Percentiles rank a stretch among this genome's conserved stretches.
These are phyloP conservation scores for Quercus glauca DNA, from an alignment of 306 rosid species.

Conservation along the genomic window DNA sequence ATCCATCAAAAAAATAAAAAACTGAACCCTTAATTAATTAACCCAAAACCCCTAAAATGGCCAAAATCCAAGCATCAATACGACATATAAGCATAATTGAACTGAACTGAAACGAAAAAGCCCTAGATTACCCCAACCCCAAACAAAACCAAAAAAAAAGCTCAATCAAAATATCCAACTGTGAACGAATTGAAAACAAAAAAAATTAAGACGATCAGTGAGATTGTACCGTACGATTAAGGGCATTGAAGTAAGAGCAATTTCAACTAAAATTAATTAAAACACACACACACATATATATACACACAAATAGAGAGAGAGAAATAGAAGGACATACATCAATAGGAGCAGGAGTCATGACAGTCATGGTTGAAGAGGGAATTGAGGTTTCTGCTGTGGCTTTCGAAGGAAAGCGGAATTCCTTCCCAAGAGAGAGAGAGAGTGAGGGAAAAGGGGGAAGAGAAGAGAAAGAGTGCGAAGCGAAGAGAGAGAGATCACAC, in stretches of 20 bases:
- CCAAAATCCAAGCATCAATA: conserved; percentile 40
- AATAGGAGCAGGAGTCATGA: conserved; percentile 72
- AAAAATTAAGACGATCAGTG: too few species aligned
- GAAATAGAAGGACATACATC: conserved; percentile 49
- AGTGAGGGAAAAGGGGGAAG: conserved; percentile 9
- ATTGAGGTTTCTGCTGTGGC: conserved; percentile 35
- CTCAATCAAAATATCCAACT: conserved; percentile 26
- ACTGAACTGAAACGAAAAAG: conserved; percentile 36
- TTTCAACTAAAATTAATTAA: too few species aligned
- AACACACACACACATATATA: too few species aligned
- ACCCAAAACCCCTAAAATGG: conserved; percentile 21
- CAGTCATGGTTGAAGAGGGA: conserved; percentile 52
- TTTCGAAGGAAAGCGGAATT: conserved; percentile 25
- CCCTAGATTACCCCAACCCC: conserved; percentile 42
- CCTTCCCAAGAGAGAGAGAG: conserved; percentile 23
- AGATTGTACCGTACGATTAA: too few species aligned
- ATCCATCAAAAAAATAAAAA: conserved; percentile 33
- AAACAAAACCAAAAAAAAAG: conserved; percentile 11
- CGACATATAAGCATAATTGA: conserved; percentile 19
- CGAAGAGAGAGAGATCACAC: conserved; percentile 24
- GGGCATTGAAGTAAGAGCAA: neutral
- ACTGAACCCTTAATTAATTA: conserved; percentile 23
- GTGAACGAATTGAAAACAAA: neutral
- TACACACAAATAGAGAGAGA: conserved; percentile 4
- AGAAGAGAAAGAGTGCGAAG: neutral